Evolutionary conservation across 805 yeast species (phyloP), one percentile per base, ranked within the genome.

Genomic region (Candida krabiensis): DNA sequence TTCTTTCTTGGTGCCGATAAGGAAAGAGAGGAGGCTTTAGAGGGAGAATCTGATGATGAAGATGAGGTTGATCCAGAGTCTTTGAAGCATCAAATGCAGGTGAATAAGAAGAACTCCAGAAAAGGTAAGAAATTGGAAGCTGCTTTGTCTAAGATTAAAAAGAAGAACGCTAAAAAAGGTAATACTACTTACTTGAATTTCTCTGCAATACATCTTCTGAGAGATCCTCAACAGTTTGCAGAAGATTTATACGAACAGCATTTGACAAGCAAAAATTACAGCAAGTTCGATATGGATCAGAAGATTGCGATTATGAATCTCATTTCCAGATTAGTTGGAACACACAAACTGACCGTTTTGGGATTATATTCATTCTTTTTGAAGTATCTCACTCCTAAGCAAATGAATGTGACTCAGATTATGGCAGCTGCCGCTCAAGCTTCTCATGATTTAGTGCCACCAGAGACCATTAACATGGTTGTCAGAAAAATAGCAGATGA

Each of bases 161-260:
- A 82, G 67, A 82, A 83, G 63, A 71, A 69, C 32, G 69, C 70
- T 30, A 69, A 79, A 21, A 79, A 73, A 43, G 71, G 73, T 40
- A 72, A 79, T 12, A 75, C 82, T 9, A 77, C 86, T 0, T 89
- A 79, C 51, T 73, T 93, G 53, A 93, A 93, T 59, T 93, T 93
- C 67, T 83, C 95, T 35, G 99, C 99, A 23, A 82, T 93, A 38
- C 99, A 93, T 63, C 67, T 93, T 41, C 72, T 93, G 38, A 79
- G 97, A 60, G 99, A 93, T 60, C 99, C 99, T 8, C 99, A 93
- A 62, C 96, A 96, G 4, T 93, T 93, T 66, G 96, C 98, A 6
- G 99, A 93, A 49, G 76, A 71, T 42, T 68, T 93, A 39, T 93
- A 80, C 55, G 74, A 77, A 19, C 76, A 70, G 30, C 95, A 89